A percentile compares a stretch with the other conserved stretches of the same genome.
These are phyloP conservation scores for Trypanosoma cruzi DNA, from an alignment of 208 protist genomes.

Conservation along the genomic window DNA sequence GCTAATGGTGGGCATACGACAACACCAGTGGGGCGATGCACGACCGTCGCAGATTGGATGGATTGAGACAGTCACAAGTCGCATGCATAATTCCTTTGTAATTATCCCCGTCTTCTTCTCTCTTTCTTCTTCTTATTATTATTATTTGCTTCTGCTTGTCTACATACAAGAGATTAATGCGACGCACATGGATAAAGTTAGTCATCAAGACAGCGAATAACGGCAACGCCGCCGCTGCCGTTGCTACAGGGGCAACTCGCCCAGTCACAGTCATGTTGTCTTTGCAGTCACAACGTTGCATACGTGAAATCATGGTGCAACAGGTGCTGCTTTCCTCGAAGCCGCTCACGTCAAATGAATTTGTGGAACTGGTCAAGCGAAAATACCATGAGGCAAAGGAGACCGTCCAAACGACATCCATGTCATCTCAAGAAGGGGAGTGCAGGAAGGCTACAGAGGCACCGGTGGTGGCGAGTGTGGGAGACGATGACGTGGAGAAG, in stretches of 20 bases:
- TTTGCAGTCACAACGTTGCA: constrained; percentile 28
- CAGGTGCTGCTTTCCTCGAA: constrained; percentile 43
- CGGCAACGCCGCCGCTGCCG: background rate
- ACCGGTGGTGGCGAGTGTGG: background rate
- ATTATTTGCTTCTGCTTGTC: background rate
- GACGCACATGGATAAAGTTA: background rate
- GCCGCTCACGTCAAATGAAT: constrained; percentile 32
- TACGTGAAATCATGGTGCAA: constrained; percentile 45
- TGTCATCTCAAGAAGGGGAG: background rate
- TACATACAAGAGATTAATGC: background rate
- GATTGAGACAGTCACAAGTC: no score
- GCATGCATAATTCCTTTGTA: no score
- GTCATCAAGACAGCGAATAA: background rate
- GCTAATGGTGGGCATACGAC: no score
- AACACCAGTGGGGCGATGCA: no score
- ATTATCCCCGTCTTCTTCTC: background rate
- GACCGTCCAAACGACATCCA: background rate
- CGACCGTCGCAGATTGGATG: no score
- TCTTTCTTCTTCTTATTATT: background rate
- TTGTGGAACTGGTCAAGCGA: constrained; percentile 19
- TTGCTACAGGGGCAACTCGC: background rate
- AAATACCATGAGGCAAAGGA: background rate
- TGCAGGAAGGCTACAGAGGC: background rate
- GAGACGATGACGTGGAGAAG: background rate
- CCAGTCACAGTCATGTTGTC: background rate